These are phyloP conservation scores for Thermothelomyces thermophilus DNA, from an alignment of 2,329 filamentous ascomycete genomes.

Conservation along the genomic window DNA sequence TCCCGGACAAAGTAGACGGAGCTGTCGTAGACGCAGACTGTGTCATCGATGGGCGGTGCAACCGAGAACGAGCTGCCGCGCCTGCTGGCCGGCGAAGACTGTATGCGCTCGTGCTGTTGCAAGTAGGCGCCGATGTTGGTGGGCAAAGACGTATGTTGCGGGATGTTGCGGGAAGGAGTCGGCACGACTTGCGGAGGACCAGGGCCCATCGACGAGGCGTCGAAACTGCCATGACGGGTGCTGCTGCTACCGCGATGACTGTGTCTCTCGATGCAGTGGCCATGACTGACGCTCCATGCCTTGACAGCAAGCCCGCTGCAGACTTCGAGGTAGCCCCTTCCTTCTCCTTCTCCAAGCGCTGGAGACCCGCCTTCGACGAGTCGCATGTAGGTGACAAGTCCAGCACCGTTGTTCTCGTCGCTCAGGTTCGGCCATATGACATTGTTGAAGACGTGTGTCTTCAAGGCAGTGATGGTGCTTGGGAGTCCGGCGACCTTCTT, in stretches of 20 bases:
- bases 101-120: conserved; percentile 24
- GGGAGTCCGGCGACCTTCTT: conserved; percentile 84
- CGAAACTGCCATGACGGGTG: conserved; percentile 45
- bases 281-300: conserved; percentile 81
- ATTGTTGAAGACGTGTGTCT: conserved; percentile 94
- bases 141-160: conserved; percentile 23
- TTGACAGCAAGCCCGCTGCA: conserved; percentile 86
- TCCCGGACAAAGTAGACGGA: conserved; percentile 92
- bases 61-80: conserved; percentile 15
- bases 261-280: conserved; percentile 73
- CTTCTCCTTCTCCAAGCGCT: conserved; percentile 71
- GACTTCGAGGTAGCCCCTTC: conserved; percentile 78
- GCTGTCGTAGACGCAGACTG: conserved; percentile 70
- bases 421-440: conserved; percentile 96
- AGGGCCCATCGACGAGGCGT: conserved; percentile 32
- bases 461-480: conserved; percentile 85
- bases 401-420: conserved; percentile 91
- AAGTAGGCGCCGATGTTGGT: conserved; percentile 21
- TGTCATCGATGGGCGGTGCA: conserved; percentile 33
- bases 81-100: conserved; percentile 7
- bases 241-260: conserved; percentile 56
- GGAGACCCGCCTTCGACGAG: conserved; percentile 84
- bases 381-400: conserved; percentile 83
- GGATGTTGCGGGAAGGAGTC: conserved; percentile 24
- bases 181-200: conserved; percentile 14